phyloP scores from a whole-genome alignment of 331 rosid species.

The Spiraea crenata region DNA sequence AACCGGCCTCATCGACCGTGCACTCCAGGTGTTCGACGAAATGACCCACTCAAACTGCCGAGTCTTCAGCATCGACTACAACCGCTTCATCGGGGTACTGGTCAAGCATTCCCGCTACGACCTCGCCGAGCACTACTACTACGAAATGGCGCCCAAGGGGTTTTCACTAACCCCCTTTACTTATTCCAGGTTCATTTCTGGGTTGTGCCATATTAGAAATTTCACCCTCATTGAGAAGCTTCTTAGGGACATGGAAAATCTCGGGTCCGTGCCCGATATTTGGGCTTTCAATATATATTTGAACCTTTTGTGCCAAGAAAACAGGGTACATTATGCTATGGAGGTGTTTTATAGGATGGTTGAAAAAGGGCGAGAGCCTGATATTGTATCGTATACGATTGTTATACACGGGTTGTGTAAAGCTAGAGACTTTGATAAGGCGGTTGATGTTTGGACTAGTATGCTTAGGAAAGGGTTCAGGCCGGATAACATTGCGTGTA shows the following conservation, averaged over 20 bases:
- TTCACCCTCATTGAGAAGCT: slow-evolving; percentile 56
- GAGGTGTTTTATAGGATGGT: slow-evolving; percentile 51
- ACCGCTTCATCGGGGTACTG: slow-evolving; percentile 86
- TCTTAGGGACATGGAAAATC: slow-evolving; percentile 53
- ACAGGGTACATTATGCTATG: slow-evolving; percentile 48
- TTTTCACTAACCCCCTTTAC: slow-evolving; percentile 81
- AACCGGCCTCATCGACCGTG: slow-evolving; percentile 69
- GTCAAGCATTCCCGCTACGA: slow-evolving; percentile 63
- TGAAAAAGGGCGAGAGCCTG: slow-evolving; percentile 62
- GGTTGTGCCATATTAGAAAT: slow-evolving; percentile 50
- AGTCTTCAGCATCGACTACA: slow-evolving; percentile 70
- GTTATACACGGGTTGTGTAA: slow-evolving; percentile 66
- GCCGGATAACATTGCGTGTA: slow-evolving; percentile 64
- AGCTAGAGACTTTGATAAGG: slow-evolving; percentile 48
- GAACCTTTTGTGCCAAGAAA: slow-evolving; percentile 52
- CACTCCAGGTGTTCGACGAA: slow-evolving; percentile 75
- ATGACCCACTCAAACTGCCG: slow-evolving; percentile 81
- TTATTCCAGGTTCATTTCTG: slow-evolving; percentile 85
- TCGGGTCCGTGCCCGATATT: slow-evolving; percentile 71
- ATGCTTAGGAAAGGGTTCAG: slow-evolving; percentile 55
- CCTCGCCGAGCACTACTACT: slow-evolving; percentile 74
- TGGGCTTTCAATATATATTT: slow-evolving; percentile 89
- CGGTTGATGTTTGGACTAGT: slow-evolving; percentile 52
- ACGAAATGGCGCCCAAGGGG: slow-evolving; percentile 64
- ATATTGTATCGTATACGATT: slow-evolving; percentile 66